A percentile compares a stretch with the other conserved stretches of the same genome.
phyloP scores from a whole-genome alignment of 371 early-diverging fungal species.

The Dichotomocladium elegans region DNA sequence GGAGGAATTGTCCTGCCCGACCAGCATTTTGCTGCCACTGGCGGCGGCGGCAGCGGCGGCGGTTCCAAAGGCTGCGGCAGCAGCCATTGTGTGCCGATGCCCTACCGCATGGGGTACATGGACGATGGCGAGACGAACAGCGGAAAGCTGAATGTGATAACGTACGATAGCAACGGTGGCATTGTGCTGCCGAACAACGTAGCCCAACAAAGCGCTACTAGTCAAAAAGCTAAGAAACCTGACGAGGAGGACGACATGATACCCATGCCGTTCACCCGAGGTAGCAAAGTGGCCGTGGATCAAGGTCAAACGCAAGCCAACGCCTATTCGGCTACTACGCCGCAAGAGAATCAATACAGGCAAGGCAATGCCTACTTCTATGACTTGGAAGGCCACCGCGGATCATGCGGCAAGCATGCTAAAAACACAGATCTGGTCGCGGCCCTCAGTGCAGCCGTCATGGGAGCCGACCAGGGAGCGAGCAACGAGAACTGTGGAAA shows the following conservation, averaged over 20 bases:
- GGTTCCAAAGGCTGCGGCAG: neutral
- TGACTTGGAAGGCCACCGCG: slow-evolving; percentile 28
- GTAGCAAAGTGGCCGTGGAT: neutral
- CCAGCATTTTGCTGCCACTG: neutral
- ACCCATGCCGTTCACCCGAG: neutral
- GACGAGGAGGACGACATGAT: neutral
- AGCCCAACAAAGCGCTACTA: neutral
- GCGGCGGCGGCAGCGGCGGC: slow-evolving; percentile 1
- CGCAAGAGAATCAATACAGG: neutral
- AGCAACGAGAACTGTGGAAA: slow-evolving; percentile 47
- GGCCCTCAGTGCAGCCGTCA: slow-evolving; percentile 27
- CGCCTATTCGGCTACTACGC: neutral
- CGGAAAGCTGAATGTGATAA: no score
- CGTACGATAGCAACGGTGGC: slow-evolving; percentile 1
- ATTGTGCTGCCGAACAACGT: slow-evolving; percentile 1
- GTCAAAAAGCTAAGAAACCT: neutral
- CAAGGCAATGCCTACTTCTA: slow-evolving; percentile 29
- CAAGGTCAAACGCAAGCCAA: no score
- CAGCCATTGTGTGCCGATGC: no score
- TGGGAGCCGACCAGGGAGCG: slow-evolving; percentile 14
- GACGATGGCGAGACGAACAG: no score
- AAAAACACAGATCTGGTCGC: slow-evolving; percentile 30
- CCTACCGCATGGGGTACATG: no score
- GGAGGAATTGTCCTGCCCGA: slow-evolving; percentile 8
- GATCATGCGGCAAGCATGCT: slow-evolving; percentile 27